Percentiles rank a stretch among this genome's conserved stretches.
Evolutionary conservation across 192 early-diverging fungal species (phyloP).

Genomic region (Backusella luteola): DNA sequence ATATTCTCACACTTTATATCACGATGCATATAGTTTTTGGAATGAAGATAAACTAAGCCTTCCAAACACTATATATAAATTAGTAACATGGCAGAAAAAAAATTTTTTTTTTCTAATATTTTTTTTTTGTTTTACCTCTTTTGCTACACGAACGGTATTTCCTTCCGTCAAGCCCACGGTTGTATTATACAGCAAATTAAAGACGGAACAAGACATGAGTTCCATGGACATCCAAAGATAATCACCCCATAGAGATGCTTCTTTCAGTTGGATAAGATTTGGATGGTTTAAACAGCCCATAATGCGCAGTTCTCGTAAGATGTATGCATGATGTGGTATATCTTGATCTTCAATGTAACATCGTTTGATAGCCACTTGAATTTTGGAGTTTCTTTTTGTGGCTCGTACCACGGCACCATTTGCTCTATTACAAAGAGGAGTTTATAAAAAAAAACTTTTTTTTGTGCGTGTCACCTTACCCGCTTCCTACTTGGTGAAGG

Average conservation of each 20-base stretch:
- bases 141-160: conserved; percentile 33
- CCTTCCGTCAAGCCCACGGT: conserved; percentile 38
- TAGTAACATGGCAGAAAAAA: background rate
- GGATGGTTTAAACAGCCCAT: conserved; percentile 41
- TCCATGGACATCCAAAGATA: conserved; percentile 46
- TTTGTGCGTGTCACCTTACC: conserved; percentile 13
- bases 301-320: conserved; percentile 40
- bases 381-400: conserved; percentile 26
- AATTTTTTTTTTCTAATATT: background rate
- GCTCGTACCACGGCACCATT: conserved; percentile 41
- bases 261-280: conserved; percentile 33
- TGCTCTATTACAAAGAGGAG: conserved; percentile 17
- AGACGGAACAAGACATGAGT: conserved; percentile 41
- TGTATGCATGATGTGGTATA: conserved; percentile 37
- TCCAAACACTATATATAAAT: conserved; percentile 29
- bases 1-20: conserved; percentile 52
- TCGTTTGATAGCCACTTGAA: conserved; percentile 39
- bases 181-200: conserved; percentile 39
- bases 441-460: background rate
- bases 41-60: conserved; percentile 44
- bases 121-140: conserved; percentile 26
- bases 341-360: conserved; percentile 43
- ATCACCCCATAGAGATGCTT: conserved; percentile 38
- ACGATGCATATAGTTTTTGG: conserved; percentile 47
- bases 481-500: conserved; percentile 29